Evolutionary conservation across 192 early-diverging fungal species (phyloP).

Genomic region (Podochytrium sp.): DNA sequence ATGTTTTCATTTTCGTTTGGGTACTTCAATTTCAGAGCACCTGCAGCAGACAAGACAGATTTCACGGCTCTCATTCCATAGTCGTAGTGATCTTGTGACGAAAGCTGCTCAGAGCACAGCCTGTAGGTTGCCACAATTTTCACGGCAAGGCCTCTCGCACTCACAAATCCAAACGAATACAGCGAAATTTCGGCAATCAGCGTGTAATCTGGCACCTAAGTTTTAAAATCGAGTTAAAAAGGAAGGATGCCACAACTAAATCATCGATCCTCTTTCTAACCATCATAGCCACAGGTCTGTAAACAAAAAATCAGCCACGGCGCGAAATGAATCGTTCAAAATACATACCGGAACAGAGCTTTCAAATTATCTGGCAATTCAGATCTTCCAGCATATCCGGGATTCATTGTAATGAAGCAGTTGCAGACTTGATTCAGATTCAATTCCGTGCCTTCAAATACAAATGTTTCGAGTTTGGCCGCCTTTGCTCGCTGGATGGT

Average conservation of each 20-base stretch:
- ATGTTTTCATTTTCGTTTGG: conserved; percentile 64
- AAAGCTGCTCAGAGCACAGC: conserved; percentile 64
- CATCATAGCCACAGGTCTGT: conserved; percentile 61
- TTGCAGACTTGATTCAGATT: conserved; percentile 57
- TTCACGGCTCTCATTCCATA: conserved; percentile 70
- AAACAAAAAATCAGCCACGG: not conserved
- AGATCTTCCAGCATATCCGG: conserved; percentile 63
- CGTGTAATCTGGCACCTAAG: conserved; percentile 64
- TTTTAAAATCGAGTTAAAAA: conserved; percentile 7
- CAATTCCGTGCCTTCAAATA: conserved; percentile 64
- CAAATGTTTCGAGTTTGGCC: conserved; percentile 57
- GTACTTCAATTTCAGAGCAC: conserved; percentile 64
- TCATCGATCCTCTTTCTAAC: conserved; percentile 20
- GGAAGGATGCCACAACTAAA: not conserved
- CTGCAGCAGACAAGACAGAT: conserved; percentile 58
- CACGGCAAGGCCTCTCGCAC: conserved; percentile 55
- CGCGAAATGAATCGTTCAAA: too few relatives aligned
- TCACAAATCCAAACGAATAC: conserved; percentile 66
- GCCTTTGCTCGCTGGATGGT: conserved; percentile 67
- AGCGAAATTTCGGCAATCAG: conserved; percentile 67
- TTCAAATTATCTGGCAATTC: conserved; percentile 69
- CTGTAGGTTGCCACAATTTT: conserved; percentile 66
- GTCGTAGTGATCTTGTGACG: conserved; percentile 67
- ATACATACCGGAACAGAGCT: conserved; percentile 57
- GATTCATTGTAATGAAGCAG: conserved; percentile 71